Evolutionary conservation across 2,329 filamentous ascomycete genomes (phyloP).

Genomic region (Cordyceps cateniannulata): DNA sequence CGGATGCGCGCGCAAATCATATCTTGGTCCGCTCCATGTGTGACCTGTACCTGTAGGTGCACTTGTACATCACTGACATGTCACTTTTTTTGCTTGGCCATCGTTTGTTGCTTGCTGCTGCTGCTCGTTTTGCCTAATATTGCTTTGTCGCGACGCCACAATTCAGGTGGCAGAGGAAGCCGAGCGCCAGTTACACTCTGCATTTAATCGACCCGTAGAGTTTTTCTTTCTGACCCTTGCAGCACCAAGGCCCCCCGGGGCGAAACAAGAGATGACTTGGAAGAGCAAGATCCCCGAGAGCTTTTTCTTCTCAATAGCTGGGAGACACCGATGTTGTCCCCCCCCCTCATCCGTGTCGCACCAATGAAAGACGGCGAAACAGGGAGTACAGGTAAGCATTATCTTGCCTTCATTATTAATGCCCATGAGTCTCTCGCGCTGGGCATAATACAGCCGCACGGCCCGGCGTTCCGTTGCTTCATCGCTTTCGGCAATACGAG

Average conservation of each 20-base stretch:
- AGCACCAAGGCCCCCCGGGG: background rate
- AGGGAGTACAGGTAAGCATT: background rate
- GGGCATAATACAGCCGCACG: no score
- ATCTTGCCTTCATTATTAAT: no score
- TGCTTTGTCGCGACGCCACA: slow-evolving; percentile 1
- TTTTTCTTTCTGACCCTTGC: background rate
- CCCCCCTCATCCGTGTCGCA: background rate
- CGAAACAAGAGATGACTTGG: background rate
- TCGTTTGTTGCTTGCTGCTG: background rate
- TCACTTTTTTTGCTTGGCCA: background rate
- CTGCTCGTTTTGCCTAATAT: background rate
- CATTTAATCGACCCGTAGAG: background rate
- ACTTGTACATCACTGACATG: background rate
- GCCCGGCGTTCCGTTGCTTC: no score
- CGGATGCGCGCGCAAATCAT: background rate
- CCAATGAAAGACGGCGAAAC: background rate
- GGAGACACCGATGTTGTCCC: background rate
- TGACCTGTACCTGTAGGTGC: background rate
- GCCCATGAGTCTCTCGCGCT: no score
- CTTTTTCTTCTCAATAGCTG: background rate
- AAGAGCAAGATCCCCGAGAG: background rate
- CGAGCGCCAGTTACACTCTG: background rate
- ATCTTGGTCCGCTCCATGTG: background rate
- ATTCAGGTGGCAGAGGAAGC: background rate
- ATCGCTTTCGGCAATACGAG: no score